Percentiles rank a stretch among this genome's conserved stretches.
Conservation (phyloP, 169 alveolate species). For the Plasmodium cynomolgi region DNA sequence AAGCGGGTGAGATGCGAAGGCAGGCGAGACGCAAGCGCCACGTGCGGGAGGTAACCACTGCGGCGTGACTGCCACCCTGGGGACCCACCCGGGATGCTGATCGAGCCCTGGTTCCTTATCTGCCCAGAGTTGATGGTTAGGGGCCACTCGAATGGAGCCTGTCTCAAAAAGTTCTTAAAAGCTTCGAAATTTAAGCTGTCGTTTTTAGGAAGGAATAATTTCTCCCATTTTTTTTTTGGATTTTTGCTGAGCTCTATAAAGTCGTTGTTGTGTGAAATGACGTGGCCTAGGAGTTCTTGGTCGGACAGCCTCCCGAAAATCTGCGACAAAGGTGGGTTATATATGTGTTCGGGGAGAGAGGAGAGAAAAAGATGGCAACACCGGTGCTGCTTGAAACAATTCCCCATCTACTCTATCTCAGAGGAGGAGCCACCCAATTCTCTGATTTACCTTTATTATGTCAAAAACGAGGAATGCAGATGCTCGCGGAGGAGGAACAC, state of each 20-base stretch:
- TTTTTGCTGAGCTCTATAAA: constrained; percentile 39
- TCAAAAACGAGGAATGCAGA: constrained; percentile 49
- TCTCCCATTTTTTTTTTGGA: constrained; percentile 61
- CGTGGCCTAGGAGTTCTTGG: constrained; percentile 70
- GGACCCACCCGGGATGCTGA: constrained; percentile 46
- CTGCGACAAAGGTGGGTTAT: background rate
- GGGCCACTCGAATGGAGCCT: constrained; percentile 72
- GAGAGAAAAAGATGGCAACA: background rate
- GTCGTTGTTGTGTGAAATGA: constrained; percentile 66
- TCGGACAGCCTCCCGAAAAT: constrained; percentile 67
- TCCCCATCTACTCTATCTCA: background rate
- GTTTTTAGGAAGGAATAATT: constrained; percentile 18
- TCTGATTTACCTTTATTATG: constrained; percentile 56
- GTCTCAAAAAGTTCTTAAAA: constrained; percentile 22
- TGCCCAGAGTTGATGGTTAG: constrained; percentile 73
- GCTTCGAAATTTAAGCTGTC: constrained; percentile 28
- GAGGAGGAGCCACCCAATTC: background rate
- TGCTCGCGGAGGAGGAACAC: background rate
- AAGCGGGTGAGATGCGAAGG: background rate
- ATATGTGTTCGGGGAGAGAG: background rate
- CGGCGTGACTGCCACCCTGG: background rate
- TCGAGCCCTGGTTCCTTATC: constrained; percentile 66
- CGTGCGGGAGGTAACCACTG: background rate
- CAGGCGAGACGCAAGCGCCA: too few species aligned
- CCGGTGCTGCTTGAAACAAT: background rate